A percentile compares a stretch with the other conserved stretches of the same genome.
phyloP scores from a whole-genome alignment of 805 yeast genomes.

The Wickerhamiella domercqiae region DNA sequence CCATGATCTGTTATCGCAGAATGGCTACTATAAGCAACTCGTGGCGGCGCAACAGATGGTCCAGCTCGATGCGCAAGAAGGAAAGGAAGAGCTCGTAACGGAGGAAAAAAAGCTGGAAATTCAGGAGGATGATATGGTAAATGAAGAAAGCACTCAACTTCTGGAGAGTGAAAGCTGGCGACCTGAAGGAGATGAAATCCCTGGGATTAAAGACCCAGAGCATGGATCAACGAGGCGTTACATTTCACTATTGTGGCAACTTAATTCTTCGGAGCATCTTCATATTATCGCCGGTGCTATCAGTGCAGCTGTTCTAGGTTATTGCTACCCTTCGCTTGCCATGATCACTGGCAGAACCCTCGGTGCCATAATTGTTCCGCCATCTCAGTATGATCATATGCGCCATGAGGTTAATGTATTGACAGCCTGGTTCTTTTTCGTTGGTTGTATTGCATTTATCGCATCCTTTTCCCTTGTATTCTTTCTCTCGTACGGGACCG shows the following conservation, averaged over 20 bases:
- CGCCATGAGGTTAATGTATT: conserved; percentile 23
- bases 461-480: conserved; percentile 16
- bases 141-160: conserved; percentile 2
- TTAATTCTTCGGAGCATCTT: conserved; percentile 18
- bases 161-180: neutral
- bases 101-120: conserved; percentile 10
- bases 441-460: conserved; percentile 21
- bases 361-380: conserved; percentile 23
- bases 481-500: conserved; percentile 19
- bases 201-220: conserved; percentile 13
- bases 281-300: conserved; percentile 18
- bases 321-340: conserved; percentile 26
- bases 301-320: conserved; percentile 22
- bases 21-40: conserved; percentile 22
- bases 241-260: conserved; percentile 14
- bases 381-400: conserved; percentile 21
- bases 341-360: conserved; percentile 26
- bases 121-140: conserved; percentile 12
- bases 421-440: conserved; percentile 24
- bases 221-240: conserved; percentile 5
- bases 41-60: conserved; percentile 26
- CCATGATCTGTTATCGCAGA: conserved; percentile 21
- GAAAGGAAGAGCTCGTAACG: conserved; percentile 5
- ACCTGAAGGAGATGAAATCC: conserved; percentile 7
- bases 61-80: conserved; percentile 1